Conservation (phyloP, 208 protist genomes). For the Acanthamoeba royreba region DNA sequence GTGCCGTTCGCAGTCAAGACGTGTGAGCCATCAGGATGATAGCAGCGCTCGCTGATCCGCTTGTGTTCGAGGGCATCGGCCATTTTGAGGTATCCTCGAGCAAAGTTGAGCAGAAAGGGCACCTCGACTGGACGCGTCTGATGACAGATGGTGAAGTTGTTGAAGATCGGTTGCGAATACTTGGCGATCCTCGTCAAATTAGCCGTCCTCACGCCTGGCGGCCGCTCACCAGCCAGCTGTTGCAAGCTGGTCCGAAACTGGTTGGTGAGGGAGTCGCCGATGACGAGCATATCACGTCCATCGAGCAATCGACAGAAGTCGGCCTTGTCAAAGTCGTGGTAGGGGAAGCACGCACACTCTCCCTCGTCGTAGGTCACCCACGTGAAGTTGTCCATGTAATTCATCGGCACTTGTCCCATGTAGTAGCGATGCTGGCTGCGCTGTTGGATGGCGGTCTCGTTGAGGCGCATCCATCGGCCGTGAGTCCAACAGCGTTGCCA, state of each 20-base stretch:
- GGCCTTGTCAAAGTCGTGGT: background rate
- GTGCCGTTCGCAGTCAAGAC: background rate
- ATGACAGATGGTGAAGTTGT: background rate
- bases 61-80: background rate
- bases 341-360: too few relatives aligned
- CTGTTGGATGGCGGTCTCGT: background rate
- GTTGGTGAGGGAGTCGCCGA: background rate
- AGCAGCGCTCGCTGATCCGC: background rate
- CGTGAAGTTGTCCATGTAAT: background rate
- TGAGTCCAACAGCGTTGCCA: too few relatives aligned
- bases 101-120: background rate
- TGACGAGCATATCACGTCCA: background rate
- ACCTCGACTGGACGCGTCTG: background rate
- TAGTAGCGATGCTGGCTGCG: background rate
- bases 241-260: background rate
- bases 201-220: background rate
- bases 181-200: background rate
- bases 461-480: background rate
- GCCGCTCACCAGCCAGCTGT: background rate
- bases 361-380: background rate
- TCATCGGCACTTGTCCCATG: background rate
- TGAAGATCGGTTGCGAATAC: background rate
- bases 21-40: background rate
- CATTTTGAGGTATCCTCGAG: background rate
- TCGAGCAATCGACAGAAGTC: background rate